Evolutionary conservation across 2,329 filamentous ascomycete genomes (phyloP).

Genomic region (Sordariomycetes sp.): DNA sequence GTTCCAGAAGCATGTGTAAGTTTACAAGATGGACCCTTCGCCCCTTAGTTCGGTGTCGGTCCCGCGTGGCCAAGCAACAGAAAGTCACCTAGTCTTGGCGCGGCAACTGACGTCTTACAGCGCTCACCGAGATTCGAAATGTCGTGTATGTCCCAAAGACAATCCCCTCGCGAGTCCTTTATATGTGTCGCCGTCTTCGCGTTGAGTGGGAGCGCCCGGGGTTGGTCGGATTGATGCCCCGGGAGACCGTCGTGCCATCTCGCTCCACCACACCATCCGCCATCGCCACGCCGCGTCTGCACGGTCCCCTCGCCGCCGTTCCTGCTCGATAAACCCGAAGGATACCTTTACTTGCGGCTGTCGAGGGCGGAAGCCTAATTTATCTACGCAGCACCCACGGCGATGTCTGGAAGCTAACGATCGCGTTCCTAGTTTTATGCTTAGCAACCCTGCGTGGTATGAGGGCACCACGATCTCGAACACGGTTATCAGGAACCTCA

Average conservation of each 20-base stretch:
- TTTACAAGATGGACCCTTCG: neutral
- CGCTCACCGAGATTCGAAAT: slow-evolving; percentile 36
- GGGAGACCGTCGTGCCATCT: neutral
- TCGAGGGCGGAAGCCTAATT: neutral
- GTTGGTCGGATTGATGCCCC: neutral
- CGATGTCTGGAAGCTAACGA: neutral
- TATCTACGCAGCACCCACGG: neutral
- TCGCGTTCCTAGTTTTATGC: slow-evolving; percentile 32
- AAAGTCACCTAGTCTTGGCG: slow-evolving; percentile 4
- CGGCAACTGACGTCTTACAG: slow-evolving; percentile 22
- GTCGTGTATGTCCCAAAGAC: slow-evolving; percentile 25
- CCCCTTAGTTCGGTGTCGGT: neutral
- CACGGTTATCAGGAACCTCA: slow-evolving; percentile 43
- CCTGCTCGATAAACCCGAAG: neutral
- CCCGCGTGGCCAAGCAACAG: neutral
- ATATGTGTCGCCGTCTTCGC: neutral
- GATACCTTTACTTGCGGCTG: neutral
- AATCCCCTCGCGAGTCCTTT: neutral
- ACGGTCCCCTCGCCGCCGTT: neutral
- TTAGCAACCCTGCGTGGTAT: slow-evolving; percentile 44
- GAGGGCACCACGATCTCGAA: slow-evolving; percentile 34
- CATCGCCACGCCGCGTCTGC: neutral
- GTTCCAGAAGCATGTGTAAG: slow-evolving; percentile 6
- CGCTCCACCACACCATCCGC: neutral
- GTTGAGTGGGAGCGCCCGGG: neutral